Conservation (phyloP, 129 eudicot species). For the Flaveria sonorensis region DNA sequence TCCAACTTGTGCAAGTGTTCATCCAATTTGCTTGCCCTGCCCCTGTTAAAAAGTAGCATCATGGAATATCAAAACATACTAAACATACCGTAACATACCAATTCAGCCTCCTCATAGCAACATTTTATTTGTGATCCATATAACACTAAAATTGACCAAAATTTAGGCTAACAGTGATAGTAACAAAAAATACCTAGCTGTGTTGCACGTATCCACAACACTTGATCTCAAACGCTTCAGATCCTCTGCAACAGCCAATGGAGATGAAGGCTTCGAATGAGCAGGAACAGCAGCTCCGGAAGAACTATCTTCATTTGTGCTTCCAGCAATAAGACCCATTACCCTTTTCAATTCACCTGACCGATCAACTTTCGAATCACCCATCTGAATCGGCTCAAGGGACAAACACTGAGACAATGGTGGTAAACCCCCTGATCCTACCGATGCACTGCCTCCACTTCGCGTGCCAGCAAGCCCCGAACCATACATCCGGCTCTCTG, state of each 20-base stretch:
- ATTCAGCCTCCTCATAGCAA: not conserved
- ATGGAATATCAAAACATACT: conserved; percentile 15
- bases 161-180: not conserved
- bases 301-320: conserved; percentile 56
- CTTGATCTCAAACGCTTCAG: conserved; percentile 59
- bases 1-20: conserved; percentile 66
- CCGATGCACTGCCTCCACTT: conserved; percentile 35
- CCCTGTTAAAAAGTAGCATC: conserved; percentile 47
- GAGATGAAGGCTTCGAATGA: conserved; percentile 52
- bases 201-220: conserved; percentile 51
- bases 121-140: not conserved
- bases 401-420: conserved; percentile 66
- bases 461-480: conserved; percentile 57
- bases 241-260: conserved; percentile 56
- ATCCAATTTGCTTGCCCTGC: conserved; percentile 71
- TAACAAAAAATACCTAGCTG: conserved; percentile 64
- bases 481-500: conserved; percentile 49
- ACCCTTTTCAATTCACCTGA: conserved; percentile 66
- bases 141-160: not conserved
- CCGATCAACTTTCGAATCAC: conserved; percentile 50
- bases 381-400: conserved; percentile 63
- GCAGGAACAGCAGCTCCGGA: conserved; percentile 56
- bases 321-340: conserved; percentile 53
- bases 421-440: conserved; percentile 41
- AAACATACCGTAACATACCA: not conserved